These are phyloP conservation scores for Tricholoma hemisulphureum DNA, from an alignment of 768 basidiomycete species.

Conservation along the genomic window DNA sequence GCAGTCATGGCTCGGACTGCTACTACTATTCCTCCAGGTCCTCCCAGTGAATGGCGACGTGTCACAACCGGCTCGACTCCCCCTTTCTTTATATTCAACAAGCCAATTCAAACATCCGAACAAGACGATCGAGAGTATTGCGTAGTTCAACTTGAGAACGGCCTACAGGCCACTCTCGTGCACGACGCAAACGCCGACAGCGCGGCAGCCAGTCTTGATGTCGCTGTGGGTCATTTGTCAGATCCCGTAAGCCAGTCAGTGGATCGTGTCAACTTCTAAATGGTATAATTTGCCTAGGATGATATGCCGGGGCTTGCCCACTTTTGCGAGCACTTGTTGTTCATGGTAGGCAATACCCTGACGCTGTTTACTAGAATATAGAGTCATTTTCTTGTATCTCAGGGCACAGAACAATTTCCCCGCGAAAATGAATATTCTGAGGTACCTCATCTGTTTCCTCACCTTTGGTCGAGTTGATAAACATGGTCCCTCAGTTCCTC, in stretches of 20 bases:
- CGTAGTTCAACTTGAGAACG: conserved; percentile 83
- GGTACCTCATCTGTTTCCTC: conserved; percentile 35
- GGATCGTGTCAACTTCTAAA: background rate
- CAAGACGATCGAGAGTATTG: conserved; percentile 82
- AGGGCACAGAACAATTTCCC: conserved; percentile 85
- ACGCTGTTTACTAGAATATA: background rate
- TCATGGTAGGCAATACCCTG: conserved; percentile 66
- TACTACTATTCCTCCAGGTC: conserved; percentile 14
- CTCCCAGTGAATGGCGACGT: conserved; percentile 39
- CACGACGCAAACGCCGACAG: conserved; percentile 88
- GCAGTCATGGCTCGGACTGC: conserved; percentile 22
- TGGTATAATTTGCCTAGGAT: conserved; percentile 40
- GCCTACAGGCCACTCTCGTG: conserved; percentile 81
- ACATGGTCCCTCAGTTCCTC: conserved; percentile 50
- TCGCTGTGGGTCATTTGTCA: conserved; percentile 88
- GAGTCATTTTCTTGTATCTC: background rate
- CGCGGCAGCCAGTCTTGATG: conserved; percentile 91
- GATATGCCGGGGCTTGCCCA: conserved; percentile 93
- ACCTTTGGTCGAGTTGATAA: conserved; percentile 7
- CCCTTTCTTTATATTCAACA: conserved; percentile 54
- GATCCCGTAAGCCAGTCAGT: conserved; percentile 70
- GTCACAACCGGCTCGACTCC: conserved; percentile 33
- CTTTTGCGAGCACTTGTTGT: conserved; percentile 94
- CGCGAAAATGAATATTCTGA: conserved; percentile 94
- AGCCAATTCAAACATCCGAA: conserved; percentile 64